Percentiles rank a stretch among this genome's conserved stretches.
These are phyloP conservation scores for Berberis vulgaris DNA, from an alignment of 164 flowering plant genomes.

Conservation along the genomic window DNA sequence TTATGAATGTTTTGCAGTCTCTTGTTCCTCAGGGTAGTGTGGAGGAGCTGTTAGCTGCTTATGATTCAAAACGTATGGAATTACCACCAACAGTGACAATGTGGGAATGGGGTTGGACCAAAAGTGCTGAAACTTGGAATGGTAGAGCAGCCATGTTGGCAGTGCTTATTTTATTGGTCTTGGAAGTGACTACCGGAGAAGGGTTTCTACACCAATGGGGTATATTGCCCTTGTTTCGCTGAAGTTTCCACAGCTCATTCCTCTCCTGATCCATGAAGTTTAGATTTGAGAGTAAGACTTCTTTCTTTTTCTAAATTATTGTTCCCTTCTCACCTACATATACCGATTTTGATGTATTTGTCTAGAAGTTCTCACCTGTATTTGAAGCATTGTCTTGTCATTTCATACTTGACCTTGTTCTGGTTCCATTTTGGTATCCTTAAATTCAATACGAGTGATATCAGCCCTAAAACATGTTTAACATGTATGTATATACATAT, in stretches of 20 bases:
- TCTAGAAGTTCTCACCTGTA: no score
- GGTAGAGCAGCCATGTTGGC: constrained; percentile 98
- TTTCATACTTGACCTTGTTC: no score
- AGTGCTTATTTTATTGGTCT: constrained; percentile 63
- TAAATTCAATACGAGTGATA: no score
- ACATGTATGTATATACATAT: no score
- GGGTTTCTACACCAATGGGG: constrained; percentile 95
- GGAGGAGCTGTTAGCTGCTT: constrained; percentile 84
- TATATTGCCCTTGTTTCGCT: constrained; percentile 51
- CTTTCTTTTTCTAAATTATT: background rate
- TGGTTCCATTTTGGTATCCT: no score
- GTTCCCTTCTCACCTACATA: background rate
- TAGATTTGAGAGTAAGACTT: background rate
- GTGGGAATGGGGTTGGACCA: constrained; percentile 99
- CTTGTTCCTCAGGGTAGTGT: constrained; percentile 94
- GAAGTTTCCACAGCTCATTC: background rate
- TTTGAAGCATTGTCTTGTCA: no score
- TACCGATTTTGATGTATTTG: background rate
- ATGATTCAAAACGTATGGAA: constrained; percentile 90
- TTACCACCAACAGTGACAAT: constrained; percentile 83
- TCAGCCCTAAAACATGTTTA: no score
- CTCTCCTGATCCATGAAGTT: background rate
- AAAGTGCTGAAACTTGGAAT: constrained; percentile 98
- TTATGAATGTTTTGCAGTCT: constrained; percentile 49
- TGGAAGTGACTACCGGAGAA: constrained; percentile 82